Evolutionary conservation across 805 yeast species (phyloP).

Genomic region (Lachancea fermentati): DNA sequence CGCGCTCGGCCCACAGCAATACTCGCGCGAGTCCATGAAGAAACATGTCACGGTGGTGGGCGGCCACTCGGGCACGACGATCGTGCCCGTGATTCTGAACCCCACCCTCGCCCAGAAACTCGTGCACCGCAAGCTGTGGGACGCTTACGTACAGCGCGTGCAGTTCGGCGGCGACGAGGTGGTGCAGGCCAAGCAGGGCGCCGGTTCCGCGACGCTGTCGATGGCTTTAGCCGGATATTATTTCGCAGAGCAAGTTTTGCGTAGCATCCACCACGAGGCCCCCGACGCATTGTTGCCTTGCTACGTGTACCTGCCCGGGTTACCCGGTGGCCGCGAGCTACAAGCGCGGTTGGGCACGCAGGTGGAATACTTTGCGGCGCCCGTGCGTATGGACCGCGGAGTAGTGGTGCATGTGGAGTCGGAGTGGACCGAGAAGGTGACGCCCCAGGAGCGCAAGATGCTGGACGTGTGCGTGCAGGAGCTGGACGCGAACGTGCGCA

Average conservation of each 20-base stretch:
- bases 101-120: constrained; percentile 38
- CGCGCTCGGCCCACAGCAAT: constrained; percentile 9
- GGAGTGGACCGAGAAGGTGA: constrained; percentile 41
- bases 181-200: constrained; percentile 78
- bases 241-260: constrained; percentile 61
- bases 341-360: constrained; percentile 34
- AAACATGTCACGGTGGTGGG: constrained; percentile 72
- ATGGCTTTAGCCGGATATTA: constrained; percentile 85
- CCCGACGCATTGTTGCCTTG: constrained; percentile 40
- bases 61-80: constrained; percentile 82
- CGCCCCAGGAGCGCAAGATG: constrained; percentile 46
- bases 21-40: constrained; percentile 36
- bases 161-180: constrained; percentile 89
- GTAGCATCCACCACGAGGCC: constrained; percentile 25
- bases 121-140: constrained; percentile 43
- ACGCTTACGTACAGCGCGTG: constrained; percentile 65
- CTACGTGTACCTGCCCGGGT: constrained; percentile 50
- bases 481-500: constrained; percentile 48
- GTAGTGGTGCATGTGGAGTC: constrained; percentile 51
- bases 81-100: constrained; percentile 65
- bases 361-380: constrained; percentile 54
- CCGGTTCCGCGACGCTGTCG: constrained; percentile 79
- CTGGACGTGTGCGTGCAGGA: constrained; percentile 49
- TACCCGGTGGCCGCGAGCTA: constrained; percentile 42
- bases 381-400: constrained; percentile 47